Percentiles rank a stretch among this genome's conserved stretches.
Conservation (phyloP, 1,139 yeast genomes). For the Candida anutae region DNA sequence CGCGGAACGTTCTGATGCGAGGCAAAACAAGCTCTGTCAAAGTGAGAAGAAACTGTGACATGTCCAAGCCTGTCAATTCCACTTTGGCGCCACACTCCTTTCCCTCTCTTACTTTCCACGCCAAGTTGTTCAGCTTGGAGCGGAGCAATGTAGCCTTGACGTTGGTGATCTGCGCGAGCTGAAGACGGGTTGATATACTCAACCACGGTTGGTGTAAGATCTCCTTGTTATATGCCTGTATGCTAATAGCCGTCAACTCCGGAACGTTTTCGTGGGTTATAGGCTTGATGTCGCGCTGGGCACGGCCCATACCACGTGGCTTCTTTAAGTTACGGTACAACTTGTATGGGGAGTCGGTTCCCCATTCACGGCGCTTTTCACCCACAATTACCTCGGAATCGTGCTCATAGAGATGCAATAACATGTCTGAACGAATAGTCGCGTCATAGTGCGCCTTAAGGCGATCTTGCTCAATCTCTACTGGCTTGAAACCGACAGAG, state of each 20-base stretch:
- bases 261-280: conserved; percentile 67
- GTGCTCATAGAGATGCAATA: conserved; percentile 73
- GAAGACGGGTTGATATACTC: conserved; percentile 72
- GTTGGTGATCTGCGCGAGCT: conserved; percentile 90
- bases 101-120: conserved; percentile 85
- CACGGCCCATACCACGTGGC: conserved; percentile 58
- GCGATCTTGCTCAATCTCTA: conserved; percentile 68
- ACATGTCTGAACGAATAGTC: conserved; percentile 66
- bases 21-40: conserved; percentile 90
- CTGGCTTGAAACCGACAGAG: conserved; percentile 72
- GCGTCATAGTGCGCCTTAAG: conserved; percentile 70
- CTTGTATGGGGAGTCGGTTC: conserved; percentile 83
- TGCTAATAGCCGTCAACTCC: conserved; percentile 49
- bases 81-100: conserved; percentile 90
- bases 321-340: conserved; percentile 65
- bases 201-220: conserved; percentile 69
- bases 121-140: conserved; percentile 74
- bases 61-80: conserved; percentile 68
- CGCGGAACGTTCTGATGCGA: conserved; percentile 80
- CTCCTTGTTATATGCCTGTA: conserved; percentile 72
- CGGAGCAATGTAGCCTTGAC: conserved; percentile 68
- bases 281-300: conserved; percentile 67
- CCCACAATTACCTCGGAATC: conserved; percentile 50
- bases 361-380: conserved; percentile 76
- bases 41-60: conserved; percentile 80